phyloP scores from a whole-genome alignment of 108 stramenopile species.

The Nitzschia sp. region DNA sequence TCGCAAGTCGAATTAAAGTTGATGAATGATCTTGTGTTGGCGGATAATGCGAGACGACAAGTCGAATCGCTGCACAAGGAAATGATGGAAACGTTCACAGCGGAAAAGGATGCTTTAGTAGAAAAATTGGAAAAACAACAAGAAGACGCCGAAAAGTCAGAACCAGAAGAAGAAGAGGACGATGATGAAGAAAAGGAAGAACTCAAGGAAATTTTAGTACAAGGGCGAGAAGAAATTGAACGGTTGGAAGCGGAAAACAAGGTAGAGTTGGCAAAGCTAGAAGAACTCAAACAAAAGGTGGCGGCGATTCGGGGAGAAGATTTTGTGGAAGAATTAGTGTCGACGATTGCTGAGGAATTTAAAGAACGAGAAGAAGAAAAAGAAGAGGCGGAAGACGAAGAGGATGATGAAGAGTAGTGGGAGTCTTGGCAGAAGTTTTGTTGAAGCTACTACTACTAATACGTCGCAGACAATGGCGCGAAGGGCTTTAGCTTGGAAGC shows the following conservation, averaged over 20 bases:
- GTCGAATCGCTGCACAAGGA: slow-evolving; percentile 53
- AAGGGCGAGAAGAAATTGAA: slow-evolving; percentile 41
- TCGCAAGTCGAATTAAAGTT: slow-evolving; percentile 67
- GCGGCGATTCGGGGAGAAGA: slow-evolving; percentile 31
- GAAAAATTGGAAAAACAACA: slow-evolving; percentile 40
- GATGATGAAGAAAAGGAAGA: slow-evolving; percentile 43
- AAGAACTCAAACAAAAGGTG: slow-evolving; percentile 34
- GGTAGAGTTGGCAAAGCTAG: slow-evolving; percentile 20
- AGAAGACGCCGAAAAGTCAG: slow-evolving; percentile 37
- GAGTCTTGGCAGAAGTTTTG: too few species aligned
- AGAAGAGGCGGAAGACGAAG: slow-evolving; percentile 6
- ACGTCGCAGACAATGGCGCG: too few species aligned
- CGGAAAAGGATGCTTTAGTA: slow-evolving; percentile 50
- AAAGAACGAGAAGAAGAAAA: slow-evolving; percentile 20
- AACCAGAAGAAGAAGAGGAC: slow-evolving; percentile 35
- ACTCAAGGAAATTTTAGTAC: slow-evolving; percentile 24
- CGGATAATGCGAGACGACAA: slow-evolving; percentile 59
- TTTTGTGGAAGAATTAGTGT: slow-evolving; percentile 30
- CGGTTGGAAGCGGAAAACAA: slow-evolving; percentile 25
- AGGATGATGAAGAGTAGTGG: too few species aligned
- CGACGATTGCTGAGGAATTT: slow-evolving; percentile 36
- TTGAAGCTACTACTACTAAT: too few species aligned
- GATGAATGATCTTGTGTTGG: slow-evolving; percentile 69
- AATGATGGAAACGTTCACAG: slow-evolving; percentile 40
- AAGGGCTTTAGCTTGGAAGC: too few species aligned